These are phyloP conservation scores for Alopecurus myosuroides DNA, from an alignment of 176 grass and related monocot genomes.

Conservation along the genomic window DNA sequence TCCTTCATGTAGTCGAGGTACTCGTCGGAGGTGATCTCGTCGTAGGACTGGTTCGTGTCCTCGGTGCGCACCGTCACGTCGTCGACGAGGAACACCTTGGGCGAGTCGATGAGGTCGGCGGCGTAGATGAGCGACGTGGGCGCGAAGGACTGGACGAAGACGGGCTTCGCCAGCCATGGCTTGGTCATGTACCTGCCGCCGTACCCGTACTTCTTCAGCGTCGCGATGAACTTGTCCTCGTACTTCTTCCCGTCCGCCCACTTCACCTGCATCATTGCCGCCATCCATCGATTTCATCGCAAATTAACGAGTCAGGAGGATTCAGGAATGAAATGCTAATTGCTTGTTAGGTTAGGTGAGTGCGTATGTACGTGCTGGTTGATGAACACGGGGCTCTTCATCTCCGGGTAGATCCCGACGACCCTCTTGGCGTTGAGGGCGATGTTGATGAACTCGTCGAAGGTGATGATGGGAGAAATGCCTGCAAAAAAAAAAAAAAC, in stretches of 20 bases:
- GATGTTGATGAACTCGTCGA: slow-evolving; percentile 54
- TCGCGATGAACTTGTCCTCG: slow-evolving; percentile 49
- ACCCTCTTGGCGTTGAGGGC: slow-evolving; percentile 33
- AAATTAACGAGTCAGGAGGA: background rate
- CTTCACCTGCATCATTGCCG: slow-evolving; percentile 6
- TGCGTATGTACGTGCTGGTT: slow-evolving; percentile 33
- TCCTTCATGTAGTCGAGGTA: slow-evolving; percentile 40
- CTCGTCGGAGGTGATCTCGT: slow-evolving; percentile 47
- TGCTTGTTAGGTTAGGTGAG: too few species aligned
- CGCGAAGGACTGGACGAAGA: slow-evolving; percentile 54
- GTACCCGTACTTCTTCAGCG: slow-evolving; percentile 56
- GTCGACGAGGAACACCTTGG: slow-evolving; percentile 46
- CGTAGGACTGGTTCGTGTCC: slow-evolving; percentile 56
- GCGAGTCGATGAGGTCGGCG: slow-evolving; percentile 34
- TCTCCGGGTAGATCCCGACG: slow-evolving; percentile 54
- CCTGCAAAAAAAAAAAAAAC: background rate
- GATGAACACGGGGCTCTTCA: slow-evolving; percentile 56
- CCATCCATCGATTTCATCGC: background rate
- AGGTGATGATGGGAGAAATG: slow-evolving; percentile 53
- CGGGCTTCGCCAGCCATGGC: slow-evolving; percentile 11
- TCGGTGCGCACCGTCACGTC: slow-evolving; percentile 41
- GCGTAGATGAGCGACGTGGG: slow-evolving; percentile 34
- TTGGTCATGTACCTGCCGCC: slow-evolving; percentile 36
- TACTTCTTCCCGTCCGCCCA: slow-evolving; percentile 50
- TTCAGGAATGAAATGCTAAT: background rate